Evolutionary conservation across 1,284 basidiomycete species (phyloP).

Genomic region (Cutaneotrichosporon mucoides): DNA sequence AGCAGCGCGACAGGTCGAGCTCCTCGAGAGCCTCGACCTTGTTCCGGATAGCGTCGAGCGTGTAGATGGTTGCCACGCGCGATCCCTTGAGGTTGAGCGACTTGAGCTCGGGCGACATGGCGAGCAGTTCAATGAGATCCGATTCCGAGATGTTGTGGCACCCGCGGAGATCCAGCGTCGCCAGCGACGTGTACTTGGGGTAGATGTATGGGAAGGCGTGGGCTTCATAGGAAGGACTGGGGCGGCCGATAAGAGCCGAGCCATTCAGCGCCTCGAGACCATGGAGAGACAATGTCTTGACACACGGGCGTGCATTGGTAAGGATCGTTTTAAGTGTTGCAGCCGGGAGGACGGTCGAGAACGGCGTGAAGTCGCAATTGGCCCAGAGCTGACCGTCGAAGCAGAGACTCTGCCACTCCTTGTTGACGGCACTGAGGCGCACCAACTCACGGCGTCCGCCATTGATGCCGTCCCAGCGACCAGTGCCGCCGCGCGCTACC

Average conservation of each 20-base stretch:
- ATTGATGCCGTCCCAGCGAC: conserved; percentile 66
- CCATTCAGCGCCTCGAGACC: conserved; percentile 61
- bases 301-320: conserved; percentile 58
- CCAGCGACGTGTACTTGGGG: conserved; percentile 26
- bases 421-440: conserved; percentile 71
- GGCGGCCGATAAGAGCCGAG: neutral
- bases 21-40: conserved; percentile 57
- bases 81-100: conserved; percentile 65
- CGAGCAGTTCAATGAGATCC: conserved; percentile 66
- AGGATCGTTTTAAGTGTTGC: conserved; percentile 34
- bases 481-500: conserved; percentile 51
- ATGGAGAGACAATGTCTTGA: conserved; percentile 60
- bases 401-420: conserved; percentile 68
- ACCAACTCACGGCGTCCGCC: conserved; percentile 71
- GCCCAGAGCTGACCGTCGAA: conserved; percentile 86
- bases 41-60: conserved; percentile 39
- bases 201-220: neutral
- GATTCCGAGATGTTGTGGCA: conserved; percentile 63
- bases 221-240: neutral
- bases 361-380: conserved; percentile 59
- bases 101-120: conserved; percentile 62
- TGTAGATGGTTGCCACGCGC: conserved; percentile 10
- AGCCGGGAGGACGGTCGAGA: conserved; percentile 52
- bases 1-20: conserved; percentile 71
- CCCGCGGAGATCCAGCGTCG: conserved; percentile 65